A percentile compares a stretch with the other conserved stretches of the same genome.
phyloP scores from a whole-genome alignment of 129 eudicot species.

The Helichrysum umbraculigerum region DNA sequence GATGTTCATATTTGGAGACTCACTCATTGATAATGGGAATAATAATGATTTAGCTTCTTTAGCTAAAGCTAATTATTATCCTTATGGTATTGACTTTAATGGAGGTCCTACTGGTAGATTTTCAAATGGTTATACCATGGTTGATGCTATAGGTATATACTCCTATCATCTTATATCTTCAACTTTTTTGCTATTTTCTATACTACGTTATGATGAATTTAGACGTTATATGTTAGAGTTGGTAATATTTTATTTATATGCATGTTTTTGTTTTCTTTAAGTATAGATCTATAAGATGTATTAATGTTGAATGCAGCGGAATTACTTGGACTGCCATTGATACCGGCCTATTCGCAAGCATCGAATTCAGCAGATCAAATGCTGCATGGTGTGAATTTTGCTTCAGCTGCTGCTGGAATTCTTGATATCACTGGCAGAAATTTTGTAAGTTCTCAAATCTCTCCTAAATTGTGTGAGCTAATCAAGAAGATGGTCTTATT shows the following conservation, averaged over 20 bases:
- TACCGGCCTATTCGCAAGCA: conserved; percentile 72
- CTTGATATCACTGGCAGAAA: conserved; percentile 87
- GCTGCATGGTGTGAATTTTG: conserved; percentile 86
- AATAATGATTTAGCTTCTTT: conserved; percentile 76
- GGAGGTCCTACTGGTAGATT: conserved; percentile 88
- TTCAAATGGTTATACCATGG: conserved; percentile 89
- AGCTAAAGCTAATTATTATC: conserved; percentile 85
- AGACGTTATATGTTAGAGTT: no score
- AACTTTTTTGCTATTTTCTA: not conserved
- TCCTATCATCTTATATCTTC: not conserved
- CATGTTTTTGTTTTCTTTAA: not conserved
- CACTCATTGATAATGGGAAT: conserved; percentile 82
- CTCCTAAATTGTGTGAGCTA: not conserved
- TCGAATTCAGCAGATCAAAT: conserved; percentile 54
- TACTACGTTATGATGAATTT: not conserved
- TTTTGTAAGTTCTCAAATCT: conserved; percentile 54
- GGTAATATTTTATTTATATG: not conserved
- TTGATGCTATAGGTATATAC: conserved; percentile 68
- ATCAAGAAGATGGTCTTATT: conserved; percentile 4
- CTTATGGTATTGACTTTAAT: conserved; percentile 84
- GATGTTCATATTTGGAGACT: conserved; percentile 89
- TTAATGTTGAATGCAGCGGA: conserved; percentile 53
- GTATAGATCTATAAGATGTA: conserved; percentile 12
- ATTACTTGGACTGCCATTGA: conserved; percentile 69
- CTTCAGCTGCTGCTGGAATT: conserved; percentile 98